phyloP scores from a whole-genome alignment of 352 stramenopile species.

The Blastocystis sp. region DNA sequence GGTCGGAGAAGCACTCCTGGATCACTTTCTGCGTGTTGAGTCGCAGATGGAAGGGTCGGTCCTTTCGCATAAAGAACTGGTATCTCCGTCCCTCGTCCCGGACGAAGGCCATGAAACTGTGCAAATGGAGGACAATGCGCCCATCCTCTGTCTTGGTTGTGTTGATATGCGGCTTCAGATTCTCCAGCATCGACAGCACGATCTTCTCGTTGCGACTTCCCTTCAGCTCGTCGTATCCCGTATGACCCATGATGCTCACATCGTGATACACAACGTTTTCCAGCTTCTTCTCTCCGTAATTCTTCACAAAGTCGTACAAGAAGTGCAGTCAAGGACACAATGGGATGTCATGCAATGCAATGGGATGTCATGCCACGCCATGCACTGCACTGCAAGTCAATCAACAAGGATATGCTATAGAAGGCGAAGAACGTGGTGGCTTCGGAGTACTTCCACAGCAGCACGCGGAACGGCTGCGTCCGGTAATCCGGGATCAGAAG shows the following conservation, averaged over 20 bases:
- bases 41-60: background rate
- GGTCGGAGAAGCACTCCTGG: conserved; percentile 30
- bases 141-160: conserved; percentile 4
- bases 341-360: background rate
- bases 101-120: conserved; percentile 64
- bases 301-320: conserved; percentile 24
- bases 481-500: conserved; percentile 41
- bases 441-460: conserved; percentile 71
- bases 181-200: background rate
- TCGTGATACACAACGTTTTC: conserved; percentile 67
- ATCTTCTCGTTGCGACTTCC: conserved; percentile 61
- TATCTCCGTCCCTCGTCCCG: conserved; percentile 49
- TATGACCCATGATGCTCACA: conserved; percentile 59
- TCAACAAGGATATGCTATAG: conserved; percentile 59
- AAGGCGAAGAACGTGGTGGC: conserved; percentile 57
- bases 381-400: background rate
- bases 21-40: conserved; percentile 31
- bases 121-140: conserved; percentile 49
- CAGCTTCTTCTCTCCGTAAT: conserved; percentile 53
- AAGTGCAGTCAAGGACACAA: conserved; percentile 48
- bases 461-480: conserved; percentile 64
- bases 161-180: conserved; percentile 61
- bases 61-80: conserved; percentile 31
- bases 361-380: background rate
- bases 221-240: conserved; percentile 35